A percentile compares a stretch with the other conserved stretches of the same genome.
Evolutionary conservation across 306 rosid species (phyloP).

Genomic region (Castanea crenata): DNA sequence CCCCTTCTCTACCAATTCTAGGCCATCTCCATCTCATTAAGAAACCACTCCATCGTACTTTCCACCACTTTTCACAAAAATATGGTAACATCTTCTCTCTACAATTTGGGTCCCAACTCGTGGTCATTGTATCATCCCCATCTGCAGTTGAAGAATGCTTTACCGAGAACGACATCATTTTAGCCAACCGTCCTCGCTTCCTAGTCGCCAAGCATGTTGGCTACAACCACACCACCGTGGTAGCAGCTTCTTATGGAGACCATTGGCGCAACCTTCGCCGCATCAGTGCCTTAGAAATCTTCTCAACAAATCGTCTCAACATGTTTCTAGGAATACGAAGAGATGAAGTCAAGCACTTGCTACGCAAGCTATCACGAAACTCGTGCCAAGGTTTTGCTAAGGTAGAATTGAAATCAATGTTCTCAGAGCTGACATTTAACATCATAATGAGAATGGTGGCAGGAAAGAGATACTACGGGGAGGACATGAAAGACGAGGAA

Average conservation of each 20-base stretch:
- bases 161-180: constrained; percentile 56
- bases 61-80: constrained; percentile 31
- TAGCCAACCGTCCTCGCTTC: constrained; percentile 48
- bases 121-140: constrained; percentile 45
- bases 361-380: constrained; percentile 16
- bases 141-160: constrained; percentile 58
- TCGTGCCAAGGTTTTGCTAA: constrained; percentile 14
- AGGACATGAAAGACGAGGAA: constrained; percentile 21
- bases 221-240: constrained; percentile 39
- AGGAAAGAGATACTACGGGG: constrained; percentile 63
- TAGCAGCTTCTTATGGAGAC: constrained; percentile 49
- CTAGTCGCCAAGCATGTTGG: constrained; percentile 30
- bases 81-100: constrained; percentile 40
- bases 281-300: constrained; percentile 55
- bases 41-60: constrained; percentile 32
- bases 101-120: constrained; percentile 28
- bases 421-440: constrained; percentile 54
- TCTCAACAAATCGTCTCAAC: constrained; percentile 37
- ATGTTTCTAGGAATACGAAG: constrained; percentile 26
- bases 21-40: constrained; percentile 59
- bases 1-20: constrained; percentile 51
- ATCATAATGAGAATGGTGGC: constrained; percentile 61
- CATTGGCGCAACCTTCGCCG: constrained; percentile 86
- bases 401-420: constrained; percentile 37
- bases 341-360: constrained; percentile 40